Conservation (phyloP, 1,284 basidiomycete genomes). For the Trichosporon ovoides region DNA sequence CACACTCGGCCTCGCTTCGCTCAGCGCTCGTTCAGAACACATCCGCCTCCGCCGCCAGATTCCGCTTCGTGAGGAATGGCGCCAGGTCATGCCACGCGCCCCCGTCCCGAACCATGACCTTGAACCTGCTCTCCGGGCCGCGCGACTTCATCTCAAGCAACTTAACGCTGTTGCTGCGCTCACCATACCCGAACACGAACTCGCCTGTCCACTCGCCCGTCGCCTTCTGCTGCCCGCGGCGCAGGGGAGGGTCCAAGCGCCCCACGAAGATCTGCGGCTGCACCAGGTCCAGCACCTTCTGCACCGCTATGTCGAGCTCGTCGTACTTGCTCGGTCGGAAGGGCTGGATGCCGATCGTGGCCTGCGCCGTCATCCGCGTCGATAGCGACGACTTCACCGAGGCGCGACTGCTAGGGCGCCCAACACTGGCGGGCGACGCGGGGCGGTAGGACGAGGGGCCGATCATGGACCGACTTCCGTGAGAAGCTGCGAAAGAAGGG, state of each 20-base stretch:
- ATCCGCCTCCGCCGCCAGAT: conserved; percentile 13
- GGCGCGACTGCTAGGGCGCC: conserved; percentile 4
- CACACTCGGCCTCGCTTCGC: not conserved
- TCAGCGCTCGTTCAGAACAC: not conserved
- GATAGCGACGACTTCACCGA: conserved; percentile 1
- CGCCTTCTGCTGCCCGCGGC: conserved; percentile 33
- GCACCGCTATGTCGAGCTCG: conserved; percentile 37
- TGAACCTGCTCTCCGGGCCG: conserved; percentile 22
- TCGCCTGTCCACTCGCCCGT: conserved; percentile 46
- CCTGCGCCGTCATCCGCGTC: not conserved
- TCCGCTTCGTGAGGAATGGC: conserved; percentile 23
- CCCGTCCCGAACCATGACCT: conserved; percentile 33
- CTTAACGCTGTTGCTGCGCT: conserved; percentile 31
- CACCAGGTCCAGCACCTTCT: conserved; percentile 24
- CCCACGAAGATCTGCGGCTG: conserved; percentile 30
- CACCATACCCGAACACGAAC: conserved; percentile 41
- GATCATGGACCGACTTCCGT: conserved; percentile 17
- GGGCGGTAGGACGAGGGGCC: conserved; percentile 35
- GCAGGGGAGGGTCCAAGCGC: conserved; percentile 38
- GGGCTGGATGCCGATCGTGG: conserved; percentile 17
- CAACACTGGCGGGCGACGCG: conserved; percentile 26
- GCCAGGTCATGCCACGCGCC: conserved; percentile 37
- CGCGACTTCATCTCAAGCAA: conserved; percentile 27
- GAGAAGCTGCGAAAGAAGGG: conserved; percentile 2
- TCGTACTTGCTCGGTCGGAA: conserved; percentile 43